Base-by-base conservation (phyloP, 2,329 filamentous ascomycete genomes). In the Talaromyces amestolkiae region DNA sequence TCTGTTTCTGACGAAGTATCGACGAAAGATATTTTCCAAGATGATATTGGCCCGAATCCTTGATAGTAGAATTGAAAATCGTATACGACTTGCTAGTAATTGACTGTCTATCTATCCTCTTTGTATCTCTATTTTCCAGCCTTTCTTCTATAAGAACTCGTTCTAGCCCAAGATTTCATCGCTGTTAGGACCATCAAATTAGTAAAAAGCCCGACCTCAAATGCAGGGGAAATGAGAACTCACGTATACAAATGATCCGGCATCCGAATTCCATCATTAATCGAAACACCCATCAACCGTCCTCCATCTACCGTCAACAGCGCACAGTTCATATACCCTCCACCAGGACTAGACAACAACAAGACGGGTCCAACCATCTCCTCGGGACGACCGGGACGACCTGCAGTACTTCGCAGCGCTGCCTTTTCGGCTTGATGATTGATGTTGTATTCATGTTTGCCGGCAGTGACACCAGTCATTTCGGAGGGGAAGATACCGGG, bases 291-390 rank as follows among this genome's bases (percentile, higher is more conserved):
- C 66, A 68, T 61, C 35, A 66, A 27, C 13, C 66, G 35, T 4
- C 72, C 72, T 3, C 72, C 72, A 33, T 74, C 72, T 10, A 74
- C 68, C 2, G 70, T 71, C 43, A 74, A 63, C 13, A 69, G 63
- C 1, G 70, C 72, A 56, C 66, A 66, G 62, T 72, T 74, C 69
- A 73, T 74, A 61, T 73, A 73, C 3, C 65, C 71, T 41, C 71
- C 72, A 10, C 67, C 71, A 7, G 70, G 51, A 56, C 69, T 71
- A 2, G 69, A 69, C 51, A 74, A 66, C 65, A 73, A 43, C 22
- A 74, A 27, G 3, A 70, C 69, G 3, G 71, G 71, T 0, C 68
- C 72, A 9, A 72, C 71, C 13, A 73, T 73, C 64, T 73, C 72
- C 60, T 72, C 70, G 2, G 70, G 70, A 8, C 68, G 66, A 13